Evolutionary conservation across 2,329 filamentous ascomycete genomes (phyloP), one percentile per base, ranked within the genome.

Genomic region (Monosporascus cannonballus): DNA sequence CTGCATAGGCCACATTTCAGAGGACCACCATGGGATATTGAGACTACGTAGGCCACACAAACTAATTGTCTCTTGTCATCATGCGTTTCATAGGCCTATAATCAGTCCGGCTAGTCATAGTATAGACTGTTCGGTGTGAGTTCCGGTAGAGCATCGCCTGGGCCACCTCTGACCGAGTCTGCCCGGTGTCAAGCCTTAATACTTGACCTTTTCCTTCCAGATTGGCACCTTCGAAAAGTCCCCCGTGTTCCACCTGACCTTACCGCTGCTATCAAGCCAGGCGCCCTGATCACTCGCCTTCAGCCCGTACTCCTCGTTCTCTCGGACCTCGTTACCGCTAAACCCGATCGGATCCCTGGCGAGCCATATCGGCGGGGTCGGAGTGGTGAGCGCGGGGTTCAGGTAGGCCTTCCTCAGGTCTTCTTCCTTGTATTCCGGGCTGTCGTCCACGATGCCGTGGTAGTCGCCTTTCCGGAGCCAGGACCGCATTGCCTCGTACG

Each of bases 251-350:
- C 60, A 66, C 20, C 53, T 53, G 1, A 67, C 56, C 15, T 53
- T 59, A 3, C 61, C 57, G 39, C 85, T 85, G 62, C 85, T 82
- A 60, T 87, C 76, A 22, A 89, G 68, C 66, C 66, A 69, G 48
- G 71, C 77, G 3, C 84, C 82, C 25, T 81, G 82, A 55, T 87
- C 84, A 56, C 86, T 85, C 0, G 83, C 85, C 61, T 85, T 85
- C 2, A 81, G 73, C 36, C 85, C 84, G 44, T 82, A 74, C 56
- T 77, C 76, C 48, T 73, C 72, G 1, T 79, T 84, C 59, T 86
- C 83, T 37, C 68, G 66, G 49, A 86, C 73, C 63, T 87, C 85
- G 61, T 85, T 81, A 53, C 65, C 69, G 56, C 77, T 82, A 44
- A 87, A 74, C 20, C 85, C 84, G 51, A 78, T 72, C 2, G 72